A percentile compares a stretch with the other conserved stretches of the same genome.
Conservation (phyloP, 2,329 filamentous ascomycete species). For the Hypoxylon sp. region DNA sequence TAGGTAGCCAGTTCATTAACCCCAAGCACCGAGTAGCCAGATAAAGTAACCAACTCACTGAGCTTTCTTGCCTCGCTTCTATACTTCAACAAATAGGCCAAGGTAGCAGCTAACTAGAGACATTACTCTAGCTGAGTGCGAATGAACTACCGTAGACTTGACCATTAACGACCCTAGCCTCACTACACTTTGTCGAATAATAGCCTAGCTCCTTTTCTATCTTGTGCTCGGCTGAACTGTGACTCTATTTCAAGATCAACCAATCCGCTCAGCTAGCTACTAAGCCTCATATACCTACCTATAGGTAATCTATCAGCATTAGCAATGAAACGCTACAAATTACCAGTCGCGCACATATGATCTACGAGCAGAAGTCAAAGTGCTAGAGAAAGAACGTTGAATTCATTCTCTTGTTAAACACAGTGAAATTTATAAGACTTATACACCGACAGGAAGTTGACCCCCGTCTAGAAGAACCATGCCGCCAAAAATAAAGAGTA, state of each 20-base stretch:
- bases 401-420: conserved; percentile 8
- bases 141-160: not conserved
- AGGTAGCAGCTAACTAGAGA: not conserved
- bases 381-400: not conserved
- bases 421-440: conserved; percentile 10
- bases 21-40: not conserved
- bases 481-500: conserved; percentile 11
- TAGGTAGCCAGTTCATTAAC: not conserved
- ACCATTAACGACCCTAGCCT: not conserved
- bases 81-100: not conserved
- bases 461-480: conserved; percentile 3
- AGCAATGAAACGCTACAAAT: not conserved
- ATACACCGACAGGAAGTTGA: conserved; percentile 11
- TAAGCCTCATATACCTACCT: not conserved
- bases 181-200: too few relatives aligned
- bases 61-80: not conserved
- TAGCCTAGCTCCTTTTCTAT: too few relatives aligned
- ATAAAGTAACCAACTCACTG: not conserved
- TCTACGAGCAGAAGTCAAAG: not conserved
- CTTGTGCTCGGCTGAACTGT: too few relatives aligned
- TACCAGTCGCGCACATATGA: not conserved
- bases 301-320: not conserved
- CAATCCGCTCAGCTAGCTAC: too few relatives aligned
- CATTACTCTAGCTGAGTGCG: too few relatives aligned
- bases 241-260: too few relatives aligned